Percentiles rank a stretch among this genome's conserved stretches.
Evolutionary conservation across 1,139 yeast genomes (phyloP).

Genomic region (Taiozyma sp.): DNA sequence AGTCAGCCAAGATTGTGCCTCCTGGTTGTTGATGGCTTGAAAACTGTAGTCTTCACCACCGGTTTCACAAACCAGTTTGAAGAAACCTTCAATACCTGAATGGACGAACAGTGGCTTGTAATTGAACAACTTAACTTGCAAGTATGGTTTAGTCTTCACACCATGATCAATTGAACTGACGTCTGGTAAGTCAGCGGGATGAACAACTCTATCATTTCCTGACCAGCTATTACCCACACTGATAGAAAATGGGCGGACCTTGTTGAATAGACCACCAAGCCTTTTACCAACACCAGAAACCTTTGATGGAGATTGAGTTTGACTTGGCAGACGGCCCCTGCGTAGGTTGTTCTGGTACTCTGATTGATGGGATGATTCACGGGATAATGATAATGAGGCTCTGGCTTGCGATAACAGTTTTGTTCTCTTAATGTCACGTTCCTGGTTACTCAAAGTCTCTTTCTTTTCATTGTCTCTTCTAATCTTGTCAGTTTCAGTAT

Average conservation of each 20-base stretch:
- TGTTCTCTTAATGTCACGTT: slow-evolving; percentile 29
- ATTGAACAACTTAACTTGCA: slow-evolving; percentile 45
- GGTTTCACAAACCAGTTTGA: slow-evolving; percentile 53
- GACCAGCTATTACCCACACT: slow-evolving; percentile 32
- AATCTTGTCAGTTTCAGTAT: slow-evolving; percentile 43
- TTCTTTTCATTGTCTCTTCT: slow-evolving; percentile 44
- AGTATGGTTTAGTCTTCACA: slow-evolving; percentile 44
- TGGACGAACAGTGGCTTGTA: slow-evolving; percentile 29
- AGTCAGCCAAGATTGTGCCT: slow-evolving; percentile 72
- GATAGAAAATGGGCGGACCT: slow-evolving; percentile 41
- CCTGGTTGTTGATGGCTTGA: slow-evolving; percentile 62
- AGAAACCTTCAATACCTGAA: slow-evolving; percentile 34
- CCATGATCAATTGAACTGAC: slow-evolving; percentile 36
- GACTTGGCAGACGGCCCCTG: slow-evolving; percentile 10
- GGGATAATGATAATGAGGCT: slow-evolving; percentile 7
- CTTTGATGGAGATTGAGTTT: slow-evolving; percentile 17
- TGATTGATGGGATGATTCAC: slow-evolving; percentile 10
- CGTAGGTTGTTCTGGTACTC: slow-evolving; percentile 13
- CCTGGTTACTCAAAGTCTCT: slow-evolving; percentile 37
- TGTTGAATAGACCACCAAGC: slow-evolving; percentile 38
- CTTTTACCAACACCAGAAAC: slow-evolving; percentile 29
- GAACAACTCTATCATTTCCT: slow-evolving; percentile 43
- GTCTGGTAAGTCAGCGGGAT: slow-evolving; percentile 56
- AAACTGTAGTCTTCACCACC: slow-evolving; percentile 56
- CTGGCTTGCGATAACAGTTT: slow-evolving; percentile 23